Base-by-base conservation (phyloP, 2,329 filamentous ascomycete species). In the Colletotrichum lentis region DNA sequence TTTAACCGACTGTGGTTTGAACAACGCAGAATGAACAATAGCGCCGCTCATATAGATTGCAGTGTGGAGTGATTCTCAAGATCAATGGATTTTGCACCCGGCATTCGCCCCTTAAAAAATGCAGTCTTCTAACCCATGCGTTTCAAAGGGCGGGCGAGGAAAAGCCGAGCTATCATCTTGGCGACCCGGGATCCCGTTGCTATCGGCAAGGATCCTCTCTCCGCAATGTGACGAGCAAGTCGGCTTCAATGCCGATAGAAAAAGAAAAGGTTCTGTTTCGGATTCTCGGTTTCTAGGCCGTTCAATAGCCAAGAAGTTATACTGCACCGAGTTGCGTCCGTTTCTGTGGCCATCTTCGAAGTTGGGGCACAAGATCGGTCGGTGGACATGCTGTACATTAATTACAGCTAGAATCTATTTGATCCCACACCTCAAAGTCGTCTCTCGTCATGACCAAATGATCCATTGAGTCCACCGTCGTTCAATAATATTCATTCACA, bases 201-300 rank as follows among this genome's bases (percentile, higher is more conserved):
- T 49, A 47, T 53, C 49, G 27, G 44, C 37, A 20, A 8, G 10
- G 22, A 24, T 22, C 3, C 43, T 8, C 39, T 14, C 16, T 41
- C 47, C 47, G 62, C 18, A 20, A 61, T 54, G 53, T 47, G 62
- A 53, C 27, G 24, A 18, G 14, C 47, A 27, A 60, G 46, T 60
- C 55, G 27, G 35, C 24, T 47, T 27, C 22, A n/a, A 18, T 52
- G 16, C 11, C 46, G 16, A 20, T n/a, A 47, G 62, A 54, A 54
- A 27, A 53, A 56, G 47, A 64, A 22, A n/a, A 22, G 27, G 27
- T 7, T 39, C 6, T 20, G 27, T 46, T 49, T 14, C 49, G 12
- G 20, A 31, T 22, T 43, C 37, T 14, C 14, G 20, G 24, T 3
- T 50, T 31, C 2, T 10, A n/a, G 49, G 24, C 10, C 3, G 20